Conservation (phyloP, 352 stramenopile genomes). For the Phytopythium delawarense region DNA sequence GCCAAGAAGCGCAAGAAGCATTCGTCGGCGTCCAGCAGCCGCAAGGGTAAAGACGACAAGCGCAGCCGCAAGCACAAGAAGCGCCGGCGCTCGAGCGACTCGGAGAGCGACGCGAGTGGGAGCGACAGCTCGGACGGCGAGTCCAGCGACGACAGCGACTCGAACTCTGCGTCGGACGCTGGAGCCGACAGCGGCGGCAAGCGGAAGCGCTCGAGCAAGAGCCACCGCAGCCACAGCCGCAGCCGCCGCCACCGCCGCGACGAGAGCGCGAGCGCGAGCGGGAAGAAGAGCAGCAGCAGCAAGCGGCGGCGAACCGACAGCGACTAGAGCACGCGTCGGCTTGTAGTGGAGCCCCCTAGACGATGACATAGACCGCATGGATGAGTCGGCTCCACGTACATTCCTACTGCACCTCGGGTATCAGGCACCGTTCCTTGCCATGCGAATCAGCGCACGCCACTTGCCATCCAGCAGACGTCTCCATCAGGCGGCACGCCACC, state of each 20-base stretch:
- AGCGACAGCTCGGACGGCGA: slow-evolving; percentile 4
- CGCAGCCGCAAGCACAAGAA: slow-evolving; percentile 13
- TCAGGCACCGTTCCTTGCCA: not conserved
- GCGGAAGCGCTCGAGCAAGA: slow-evolving; percentile 28
- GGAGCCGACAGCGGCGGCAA: slow-evolving; percentile 20
- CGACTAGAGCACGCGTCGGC: not conserved
- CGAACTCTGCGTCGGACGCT: not conserved
- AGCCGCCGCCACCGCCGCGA: not conserved
- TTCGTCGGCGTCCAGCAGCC: slow-evolving; percentile 8
- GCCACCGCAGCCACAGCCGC: not conserved
- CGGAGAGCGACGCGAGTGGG: slow-evolving; percentile 15
- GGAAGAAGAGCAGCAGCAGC: slow-evolving; percentile 1
- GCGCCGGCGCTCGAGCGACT: slow-evolving; percentile 13
- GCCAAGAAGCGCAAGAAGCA: slow-evolving; percentile 39
- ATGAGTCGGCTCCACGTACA: not conserved
- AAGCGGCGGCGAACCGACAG: slow-evolving; percentile 1
- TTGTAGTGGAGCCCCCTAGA: not conserved
- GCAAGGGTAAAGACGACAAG: slow-evolving; percentile 15
- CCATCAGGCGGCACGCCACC: not conserved
- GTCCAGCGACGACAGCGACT: slow-evolving; percentile 11
- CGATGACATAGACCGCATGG: not conserved
- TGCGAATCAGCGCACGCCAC: slow-evolving; percentile 1
- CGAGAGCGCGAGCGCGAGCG: not conserved
- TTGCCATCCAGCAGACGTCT: not conserved
- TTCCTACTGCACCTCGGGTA: not conserved